phyloP scores from a whole-genome alignment of 1,284 basidiomycete genomes.

The Cutaneotrichosporon cavernicola region DNA sequence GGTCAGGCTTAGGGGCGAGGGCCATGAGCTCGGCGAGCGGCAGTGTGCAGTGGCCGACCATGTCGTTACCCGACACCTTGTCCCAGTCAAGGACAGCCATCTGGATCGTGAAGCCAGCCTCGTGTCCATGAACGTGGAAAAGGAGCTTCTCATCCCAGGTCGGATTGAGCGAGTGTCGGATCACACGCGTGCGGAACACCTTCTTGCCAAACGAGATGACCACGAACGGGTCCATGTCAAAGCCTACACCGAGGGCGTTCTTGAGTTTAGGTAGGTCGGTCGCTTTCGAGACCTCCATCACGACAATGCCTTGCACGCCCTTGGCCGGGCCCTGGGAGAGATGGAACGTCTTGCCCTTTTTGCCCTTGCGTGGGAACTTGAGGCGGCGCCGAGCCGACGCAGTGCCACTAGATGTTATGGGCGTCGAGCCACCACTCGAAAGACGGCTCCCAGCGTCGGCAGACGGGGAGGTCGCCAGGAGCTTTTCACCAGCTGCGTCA shows the following conservation, averaged over 20 bases:
- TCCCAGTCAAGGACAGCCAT: slow-evolving; percentile 91
- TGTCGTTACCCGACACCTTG: slow-evolving; percentile 75
- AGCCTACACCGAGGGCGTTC: slow-evolving; percentile 59
- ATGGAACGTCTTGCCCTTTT: slow-evolving; percentile 1
- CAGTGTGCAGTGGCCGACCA: slow-evolving; percentile 72
- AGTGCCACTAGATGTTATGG: background rate
- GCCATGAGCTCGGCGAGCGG: slow-evolving; percentile 69
- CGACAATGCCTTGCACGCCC: slow-evolving; percentile 83
- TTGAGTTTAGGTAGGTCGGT: slow-evolving; percentile 79
- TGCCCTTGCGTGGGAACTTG: slow-evolving; percentile 22
- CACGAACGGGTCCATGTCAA: slow-evolving; percentile 95
- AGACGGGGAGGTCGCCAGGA: background rate
- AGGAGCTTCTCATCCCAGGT: slow-evolving; percentile 93
- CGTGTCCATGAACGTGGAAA: slow-evolving; percentile 89
- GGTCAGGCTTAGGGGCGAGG: slow-evolving; percentile 70
- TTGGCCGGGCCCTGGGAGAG: slow-evolving; percentile 27
- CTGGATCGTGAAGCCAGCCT: slow-evolving; percentile 72
- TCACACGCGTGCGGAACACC: slow-evolving; percentile 88
- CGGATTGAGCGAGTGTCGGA: slow-evolving; percentile 84
- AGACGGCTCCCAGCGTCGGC: slow-evolving; percentile 11
- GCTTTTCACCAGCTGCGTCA: slow-evolving; percentile 8
- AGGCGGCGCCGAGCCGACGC: slow-evolving; percentile 1
- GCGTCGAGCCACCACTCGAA: slow-evolving; percentile 10
- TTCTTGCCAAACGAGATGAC: slow-evolving; percentile 96
- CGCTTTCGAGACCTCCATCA: slow-evolving; percentile 72